These are phyloP conservation scores for Anastatica hierochuntica DNA, from an alignment of 345 rosid species.

Conservation along the genomic window DNA sequence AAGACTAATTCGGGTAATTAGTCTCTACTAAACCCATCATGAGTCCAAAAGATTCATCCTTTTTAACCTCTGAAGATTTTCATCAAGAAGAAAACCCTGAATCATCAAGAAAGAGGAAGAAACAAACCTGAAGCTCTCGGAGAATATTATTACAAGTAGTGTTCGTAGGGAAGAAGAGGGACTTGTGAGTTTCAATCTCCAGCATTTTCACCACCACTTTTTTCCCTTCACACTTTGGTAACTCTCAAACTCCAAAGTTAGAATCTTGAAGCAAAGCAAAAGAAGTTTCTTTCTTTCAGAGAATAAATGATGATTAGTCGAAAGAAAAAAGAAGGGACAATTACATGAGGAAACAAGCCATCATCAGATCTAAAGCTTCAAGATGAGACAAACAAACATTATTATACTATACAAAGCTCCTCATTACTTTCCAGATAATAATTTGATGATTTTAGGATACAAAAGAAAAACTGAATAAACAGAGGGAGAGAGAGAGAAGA, in stretches of 20 bases:
- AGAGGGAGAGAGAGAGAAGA: conserved; percentile 20
- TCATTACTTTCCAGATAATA: conserved; percentile 15
- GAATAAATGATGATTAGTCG: conserved; percentile 4
- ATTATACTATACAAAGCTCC: not conserved
- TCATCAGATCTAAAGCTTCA: conserved; percentile 24
- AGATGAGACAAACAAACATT: conserved; percentile 24
- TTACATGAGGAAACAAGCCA: too few relatives aligned
- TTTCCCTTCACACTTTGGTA: not conserved
- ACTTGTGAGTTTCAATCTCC: conserved; percentile 51
- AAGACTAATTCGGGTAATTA: conserved; percentile 12
- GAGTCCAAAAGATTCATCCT: conserved; percentile 27
- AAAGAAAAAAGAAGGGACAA: conserved; percentile 17
- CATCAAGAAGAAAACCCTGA: conserved; percentile 30
- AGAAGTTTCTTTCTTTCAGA: conserved; percentile 3
- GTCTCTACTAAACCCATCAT: conserved; percentile 36
- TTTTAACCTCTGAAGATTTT: conserved; percentile 12
- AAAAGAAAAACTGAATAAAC: conserved; percentile 4
- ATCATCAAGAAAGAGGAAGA: not conserved
- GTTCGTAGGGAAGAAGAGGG: conserved; percentile 46
- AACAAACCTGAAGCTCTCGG: conserved; percentile 83
- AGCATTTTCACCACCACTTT: conserved; percentile 34
- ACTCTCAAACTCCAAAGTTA: conserved; percentile 12
- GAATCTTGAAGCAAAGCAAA: conserved; percentile 20
- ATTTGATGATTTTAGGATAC: too few relatives aligned
- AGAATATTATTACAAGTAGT: conserved; percentile 64